Percentiles rank a stretch among this genome's conserved stretches.
phyloP scores from a whole-genome alignment of 257 asterid species.

The Fraxinus americana region DNA sequence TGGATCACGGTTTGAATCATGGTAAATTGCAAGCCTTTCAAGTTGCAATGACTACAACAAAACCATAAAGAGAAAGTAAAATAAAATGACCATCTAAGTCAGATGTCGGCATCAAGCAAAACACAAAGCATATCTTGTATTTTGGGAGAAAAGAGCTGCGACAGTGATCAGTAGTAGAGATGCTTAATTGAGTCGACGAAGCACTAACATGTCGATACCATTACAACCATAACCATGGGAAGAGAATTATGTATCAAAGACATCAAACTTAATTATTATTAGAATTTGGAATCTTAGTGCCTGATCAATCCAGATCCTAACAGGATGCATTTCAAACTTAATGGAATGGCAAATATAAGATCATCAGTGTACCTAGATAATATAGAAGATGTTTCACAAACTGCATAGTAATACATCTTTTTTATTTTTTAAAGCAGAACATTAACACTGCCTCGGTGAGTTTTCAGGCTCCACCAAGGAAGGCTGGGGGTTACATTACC shows the following conservation, averaged over 20 bases:
- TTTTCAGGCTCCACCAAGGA: no score
- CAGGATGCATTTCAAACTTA: not conserved
- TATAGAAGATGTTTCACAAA: not conserved
- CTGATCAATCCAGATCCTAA: not conserved
- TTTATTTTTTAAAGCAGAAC: no score
- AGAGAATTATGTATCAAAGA: not conserved
- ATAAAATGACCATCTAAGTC: constrained; percentile 23
- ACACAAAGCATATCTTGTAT: constrained; percentile 18
- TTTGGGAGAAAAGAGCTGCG: not conserved
- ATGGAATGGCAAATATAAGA: not conserved
- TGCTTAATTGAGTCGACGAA: not conserved
- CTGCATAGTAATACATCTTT: not conserved
- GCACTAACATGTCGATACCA: not conserved
- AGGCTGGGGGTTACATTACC: no score
- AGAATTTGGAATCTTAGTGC: not conserved
- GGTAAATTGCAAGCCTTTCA: constrained; percentile 97
- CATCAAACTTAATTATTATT: not conserved
- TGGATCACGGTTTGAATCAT: constrained; percentile 81
- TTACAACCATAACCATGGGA: not conserved
- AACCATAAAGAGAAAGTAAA: constrained; percentile 18
- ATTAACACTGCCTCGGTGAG: no score
- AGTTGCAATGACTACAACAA: constrained; percentile 83
- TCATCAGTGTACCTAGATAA: not conserved
- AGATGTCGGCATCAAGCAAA: constrained; percentile 19
- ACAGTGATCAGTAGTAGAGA: not conserved